These are phyloP conservation scores for Vitis labrusca DNA, from an alignment of 164 flowering plant genomes.

Conservation along the genomic window DNA sequence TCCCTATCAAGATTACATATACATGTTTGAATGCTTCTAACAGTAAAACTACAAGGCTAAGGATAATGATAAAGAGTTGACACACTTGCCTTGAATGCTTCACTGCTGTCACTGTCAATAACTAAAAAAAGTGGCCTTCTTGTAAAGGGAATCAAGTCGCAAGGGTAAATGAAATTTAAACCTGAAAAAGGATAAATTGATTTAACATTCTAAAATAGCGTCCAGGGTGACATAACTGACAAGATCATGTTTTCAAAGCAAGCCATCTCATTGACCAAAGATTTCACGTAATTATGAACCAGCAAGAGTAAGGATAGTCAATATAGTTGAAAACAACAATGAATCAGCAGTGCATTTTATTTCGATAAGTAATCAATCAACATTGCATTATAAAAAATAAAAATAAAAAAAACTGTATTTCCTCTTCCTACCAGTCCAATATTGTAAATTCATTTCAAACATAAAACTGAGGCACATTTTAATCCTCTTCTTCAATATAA, in stretches of 20 bases:
- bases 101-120: slow-evolving; percentile 84
- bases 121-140: slow-evolving; percentile 85
- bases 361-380: not conserved
- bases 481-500: too few relatives aligned
- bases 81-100: slow-evolving; percentile 75
- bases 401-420: not conserved
- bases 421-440: not conserved
- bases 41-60: not conserved
- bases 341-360: not conserved
- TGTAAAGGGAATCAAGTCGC: slow-evolving; percentile 89
- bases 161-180: slow-evolving; percentile 69
- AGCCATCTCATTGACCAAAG: not conserved
- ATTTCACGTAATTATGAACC: not conserved
- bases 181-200: slow-evolving; percentile 45
- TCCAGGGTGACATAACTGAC: not conserved
- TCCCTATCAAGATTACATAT: not conserved
- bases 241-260: not conserved
- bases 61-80: not conserved
- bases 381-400: not conserved
- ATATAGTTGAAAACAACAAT: too few relatives aligned
- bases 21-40: not conserved
- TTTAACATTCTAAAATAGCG: not conserved
- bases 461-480: not conserved
- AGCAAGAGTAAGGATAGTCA: not conserved
- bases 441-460: not conserved